Base-by-base conservation (phyloP, 1,284 basidiomycete species). In the Vanrija humicola region DNA sequence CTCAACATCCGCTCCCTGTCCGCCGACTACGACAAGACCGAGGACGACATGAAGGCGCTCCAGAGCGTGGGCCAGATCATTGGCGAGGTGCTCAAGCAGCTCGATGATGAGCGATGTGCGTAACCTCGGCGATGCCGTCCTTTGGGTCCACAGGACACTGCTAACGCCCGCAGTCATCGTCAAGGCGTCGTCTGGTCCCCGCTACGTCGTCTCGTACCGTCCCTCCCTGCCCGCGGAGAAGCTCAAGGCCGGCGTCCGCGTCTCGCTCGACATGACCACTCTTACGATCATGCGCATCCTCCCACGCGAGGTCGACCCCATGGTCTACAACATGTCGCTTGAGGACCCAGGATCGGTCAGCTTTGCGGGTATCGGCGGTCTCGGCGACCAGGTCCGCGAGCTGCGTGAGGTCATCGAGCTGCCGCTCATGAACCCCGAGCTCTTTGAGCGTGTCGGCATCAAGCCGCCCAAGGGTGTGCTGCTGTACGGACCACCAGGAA, bases 11-110 rank as follows among this genome's bases (percentile, higher is more conserved):
- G 90, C 70, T 86, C 91, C 56, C 79, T 98, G 14, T 88, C 94
- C 72, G 87, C 87, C 67, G 87, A 89, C 55, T 98, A 86, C 70
- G 90, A 88, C 68, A 95, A 96, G 83, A 96, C 93, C 0, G 96
- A 99, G 77, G 93, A 99, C 44, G 95, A 98, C 73, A 97, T 99
- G 79, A 98, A 98, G 78, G 96, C 96, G 47, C 86, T 99, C 15
- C 96, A 98, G 75, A 96, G 91, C 12, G 96, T 98, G 10, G 96
- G 96, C 12, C 96, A 99, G 79, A 98, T 98, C 64, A 96, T 99
- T 59, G 96, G 93, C 57, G 96, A 99, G 78, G 92, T 99, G 56
- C 86, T 98, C 84, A 98, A 98, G 78, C 94, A 98, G 77, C 80
- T 99, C 26, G 96, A 98, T 69, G 92, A 97, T 60, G 95, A 98